A percentile compares a stretch with the other conserved stretches of the same genome.
Conservation (phyloP, 2,329 filamentous ascomycete genomes). For the Calonectria ilicicola region DNA sequence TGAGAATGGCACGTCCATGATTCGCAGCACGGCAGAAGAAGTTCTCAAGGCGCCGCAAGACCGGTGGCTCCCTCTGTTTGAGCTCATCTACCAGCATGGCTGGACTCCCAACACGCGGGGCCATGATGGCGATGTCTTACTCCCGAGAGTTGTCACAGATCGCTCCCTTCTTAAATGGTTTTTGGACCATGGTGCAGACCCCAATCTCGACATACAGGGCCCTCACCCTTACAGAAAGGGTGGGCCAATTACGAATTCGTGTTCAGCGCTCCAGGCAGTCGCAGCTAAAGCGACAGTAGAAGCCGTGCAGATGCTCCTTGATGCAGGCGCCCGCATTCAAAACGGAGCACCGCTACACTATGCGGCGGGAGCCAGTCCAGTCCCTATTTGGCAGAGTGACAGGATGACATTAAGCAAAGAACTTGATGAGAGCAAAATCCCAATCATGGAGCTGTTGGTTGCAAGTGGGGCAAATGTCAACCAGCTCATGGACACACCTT, state of each 20-base stretch:
- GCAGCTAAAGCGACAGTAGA: conserved; percentile 1
- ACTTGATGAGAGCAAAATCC: conserved; percentile 25
- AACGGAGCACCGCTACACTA: conserved; percentile 31
- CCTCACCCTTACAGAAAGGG: conserved; percentile 19
- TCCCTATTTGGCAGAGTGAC: background rate
- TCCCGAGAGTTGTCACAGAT: conserved; percentile 21
- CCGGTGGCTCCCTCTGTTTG: conserved; percentile 19
- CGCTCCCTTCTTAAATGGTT: conserved; percentile 32
- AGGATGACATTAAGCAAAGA: conserved; percentile 5
- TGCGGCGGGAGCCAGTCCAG: conserved; percentile 23
- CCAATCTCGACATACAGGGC: conserved; percentile 27
- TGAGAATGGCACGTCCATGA: conserved; percentile 24
- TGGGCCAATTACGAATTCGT: conserved; percentile 20
- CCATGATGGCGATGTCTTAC: conserved; percentile 22
- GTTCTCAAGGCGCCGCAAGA: conserved; percentile 19
- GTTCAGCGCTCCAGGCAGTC: conserved; percentile 24
- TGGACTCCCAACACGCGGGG: conserved; percentile 29
- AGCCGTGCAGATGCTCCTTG: conserved; percentile 23
- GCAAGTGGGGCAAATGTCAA: conserved; percentile 29
- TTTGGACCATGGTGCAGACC: conserved; percentile 29
- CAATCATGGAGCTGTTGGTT: conserved; percentile 29
- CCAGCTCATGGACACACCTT: background rate
- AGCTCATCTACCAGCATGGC: conserved; percentile 19
- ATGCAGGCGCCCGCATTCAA: conserved; percentile 21
- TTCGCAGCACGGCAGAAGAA: conserved; percentile 2